A percentile compares a stretch with the other conserved stretches of the same genome.
Conservation (phyloP, 768 basidiomycete species). For the Steccherinum ochraceum region DNA sequence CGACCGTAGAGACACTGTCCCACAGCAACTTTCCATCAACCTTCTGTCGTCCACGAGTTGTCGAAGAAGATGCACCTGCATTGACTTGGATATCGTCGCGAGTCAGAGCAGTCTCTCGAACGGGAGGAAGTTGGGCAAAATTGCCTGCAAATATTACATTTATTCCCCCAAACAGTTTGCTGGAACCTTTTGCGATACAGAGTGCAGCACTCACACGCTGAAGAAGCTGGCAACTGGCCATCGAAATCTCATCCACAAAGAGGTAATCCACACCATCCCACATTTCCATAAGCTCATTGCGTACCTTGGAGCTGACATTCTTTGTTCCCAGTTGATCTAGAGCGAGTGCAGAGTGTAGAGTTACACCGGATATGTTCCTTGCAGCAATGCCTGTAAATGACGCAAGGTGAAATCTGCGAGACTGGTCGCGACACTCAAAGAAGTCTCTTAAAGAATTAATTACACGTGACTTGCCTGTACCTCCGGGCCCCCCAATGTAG, state of each 20-base stretch:
- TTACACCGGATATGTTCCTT: conserved; percentile 30
- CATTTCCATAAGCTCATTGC: conserved; percentile 18
- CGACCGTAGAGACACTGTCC: not conserved
- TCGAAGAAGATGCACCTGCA: too few species aligned
- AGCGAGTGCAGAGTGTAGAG: conserved; percentile 29
- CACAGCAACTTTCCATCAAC: not conserved
- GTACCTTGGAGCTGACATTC: conserved; percentile 2
- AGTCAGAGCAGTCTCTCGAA: not conserved
- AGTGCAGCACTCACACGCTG: conserved; percentile 1
- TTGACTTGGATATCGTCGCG: not conserved
- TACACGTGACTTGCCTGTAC: conserved; percentile 38
- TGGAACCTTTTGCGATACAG: not conserved
- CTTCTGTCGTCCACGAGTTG: not conserved
- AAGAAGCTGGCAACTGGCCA: conserved; percentile 5
- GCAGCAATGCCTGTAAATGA: conserved; percentile 37
- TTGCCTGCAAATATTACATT: conserved; percentile 12
- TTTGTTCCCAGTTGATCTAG: not conserved
- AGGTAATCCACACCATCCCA: conserved; percentile 29
- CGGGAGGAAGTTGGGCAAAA: conserved; percentile 10
- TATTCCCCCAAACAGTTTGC: conserved; percentile 3
- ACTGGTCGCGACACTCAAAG: conserved; percentile 19
- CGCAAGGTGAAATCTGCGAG: conserved; percentile 21
- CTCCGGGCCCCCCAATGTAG: conserved; percentile 33
- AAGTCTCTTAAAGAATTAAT: conserved; percentile 29
- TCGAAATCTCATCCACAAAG: conserved; percentile 13